phyloP scores from a whole-genome alignment of 495 filamentous ascomycete genomes.

The Hyphodiscus hymeniophilus region DNA sequence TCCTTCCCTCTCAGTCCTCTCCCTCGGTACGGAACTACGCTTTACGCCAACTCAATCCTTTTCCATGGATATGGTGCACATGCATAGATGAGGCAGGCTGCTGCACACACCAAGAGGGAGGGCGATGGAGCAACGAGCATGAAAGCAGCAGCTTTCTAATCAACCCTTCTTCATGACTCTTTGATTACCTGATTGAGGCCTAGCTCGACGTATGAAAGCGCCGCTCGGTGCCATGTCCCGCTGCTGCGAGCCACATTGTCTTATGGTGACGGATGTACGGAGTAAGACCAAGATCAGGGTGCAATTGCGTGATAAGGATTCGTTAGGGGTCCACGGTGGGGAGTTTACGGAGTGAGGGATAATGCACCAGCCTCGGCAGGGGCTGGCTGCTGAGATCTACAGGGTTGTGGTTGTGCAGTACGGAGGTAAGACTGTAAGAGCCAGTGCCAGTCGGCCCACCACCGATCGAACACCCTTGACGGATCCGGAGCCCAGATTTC shows the following conservation, averaged over 20 bases:
- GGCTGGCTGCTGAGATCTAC: slow-evolving; percentile 9
- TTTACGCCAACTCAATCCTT: too few relatives aligned
- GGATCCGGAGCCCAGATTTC: background rate
- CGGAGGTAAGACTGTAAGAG: too few relatives aligned
- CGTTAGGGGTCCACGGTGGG: background rate
- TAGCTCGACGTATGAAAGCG: slow-evolving; percentile 1
- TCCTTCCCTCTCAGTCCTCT: background rate
- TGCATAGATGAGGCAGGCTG: too few relatives aligned
- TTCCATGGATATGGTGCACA: too few relatives aligned
- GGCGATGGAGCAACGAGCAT: background rate
- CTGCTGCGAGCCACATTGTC: background rate
- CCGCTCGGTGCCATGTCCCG: background rate
- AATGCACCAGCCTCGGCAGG: slow-evolving; percentile 11
- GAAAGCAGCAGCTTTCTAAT: slow-evolving; percentile 15
- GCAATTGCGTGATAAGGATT: slow-evolving; percentile 15
- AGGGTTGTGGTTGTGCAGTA: too few relatives aligned
- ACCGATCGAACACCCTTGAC: slow-evolving; percentile 9
- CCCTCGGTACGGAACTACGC: background rate
- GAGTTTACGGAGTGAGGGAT: background rate
- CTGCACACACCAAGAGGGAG: too few relatives aligned
- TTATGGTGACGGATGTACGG: too few relatives aligned
- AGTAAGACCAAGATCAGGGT: background rate
- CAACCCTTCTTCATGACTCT: slow-evolving; percentile 15
- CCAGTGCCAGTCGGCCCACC: slow-evolving; percentile 9
- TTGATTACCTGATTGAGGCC: slow-evolving; percentile 2